Base-by-base conservation (phyloP, 2,329 filamentous ascomycete species). In the Trichoderma harzianum region DNA sequence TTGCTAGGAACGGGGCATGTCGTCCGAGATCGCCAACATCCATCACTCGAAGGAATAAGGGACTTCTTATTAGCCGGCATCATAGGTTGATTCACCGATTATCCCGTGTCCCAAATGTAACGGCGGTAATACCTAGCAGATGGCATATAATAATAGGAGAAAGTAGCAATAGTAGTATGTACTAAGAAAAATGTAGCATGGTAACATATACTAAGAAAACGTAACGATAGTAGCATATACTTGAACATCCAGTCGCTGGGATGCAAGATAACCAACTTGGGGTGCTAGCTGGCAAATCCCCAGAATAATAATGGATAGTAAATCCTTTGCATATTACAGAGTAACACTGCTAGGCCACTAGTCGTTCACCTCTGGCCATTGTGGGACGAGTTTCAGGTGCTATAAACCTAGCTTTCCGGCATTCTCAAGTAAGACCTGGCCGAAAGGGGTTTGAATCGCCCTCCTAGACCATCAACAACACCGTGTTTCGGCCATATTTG, bases 311-410 rank as follows among this genome's bases (percentile, higher is more conserved):
- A 60, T 60, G 55, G 28, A 60, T 58, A 58, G 34, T 32, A 58
- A 58, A 43, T 7, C 51, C 57, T 53, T 36, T 43, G 53, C 64
- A 58, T 43, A 58, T 67, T 58, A 67, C 34, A 28, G 21, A 58
- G 64, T 43, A 21, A 36, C 34, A 53, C 34, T 67, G 51, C 51
- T 43, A 30, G 24, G 16, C 28, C 55, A 5, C 65, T 69, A 69
- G 36, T 24, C 53, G 12, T 28, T 28, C 67, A 36, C 43, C 55
- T 69, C 67, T 62, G 67, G 57, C 57, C 57, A 69, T 69, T 69
- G 57, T 69, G 67, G 67, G 16, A 69, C 67, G 67, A 69, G 57
- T 69, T 61, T 69, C 67, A 69, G 67, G 67, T 62, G 39, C 34
- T 24, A 51, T 47, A 6, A 61, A 53, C 57, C 57, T 53, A 69